Base-by-base conservation (phyloP, 2,329 filamentous ascomycete genomes). In the Ophiostoma piceae region DNA sequence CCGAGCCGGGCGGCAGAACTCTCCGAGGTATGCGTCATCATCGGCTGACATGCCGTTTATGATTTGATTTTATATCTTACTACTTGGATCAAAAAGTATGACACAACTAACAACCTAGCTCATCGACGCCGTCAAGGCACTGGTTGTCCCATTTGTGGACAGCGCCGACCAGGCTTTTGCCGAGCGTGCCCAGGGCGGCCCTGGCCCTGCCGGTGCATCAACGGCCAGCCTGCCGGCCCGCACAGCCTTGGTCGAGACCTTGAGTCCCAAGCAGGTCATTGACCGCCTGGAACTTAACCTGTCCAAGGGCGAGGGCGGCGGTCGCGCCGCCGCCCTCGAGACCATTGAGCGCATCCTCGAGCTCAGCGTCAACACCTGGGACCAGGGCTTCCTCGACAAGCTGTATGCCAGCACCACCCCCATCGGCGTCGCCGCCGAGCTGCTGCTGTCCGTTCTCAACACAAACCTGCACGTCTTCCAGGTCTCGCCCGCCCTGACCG, bases 281-380 rank as follows among this genome's bases (percentile, higher is more conserved):
- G 81, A 85, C 64, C 82, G 86, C 67, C 80, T 90, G 72, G 80
- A 84, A 12, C 81, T 92, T 57, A 79, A 85, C 7, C 80, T 92
- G 6, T 88, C 90, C 0, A 75, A 79, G 2, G 80, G 78, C 2
- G 78, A 83, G 54, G 88, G 86, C 8, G 82, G 81, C 72, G 90
- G 89, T 0, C 90, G 90, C 74, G 86, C 91, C 62, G 94, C 94
- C 0, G 81, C 97, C 41, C 81, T 97, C 37, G 84, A 87, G 43
- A 87, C 87, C 2, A 84, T 96, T 65, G 82, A 88, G 74, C 85
- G 88, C 71, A 84, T 97, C 26, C 83, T 98, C 60, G 84, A 87
- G 73, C 93, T 96, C 79, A 95, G 91, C 76, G 94, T 98, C 76
- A 99, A 99, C 80, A 97, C 94, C n/a, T 98, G 94, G 92, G 91